A percentile compares a stretch with the other conserved stretches of the same genome.
phyloP scores from a whole-genome alignment of 2,329 filamentous ascomycete species.

The Xylariaceae sp. region DNA sequence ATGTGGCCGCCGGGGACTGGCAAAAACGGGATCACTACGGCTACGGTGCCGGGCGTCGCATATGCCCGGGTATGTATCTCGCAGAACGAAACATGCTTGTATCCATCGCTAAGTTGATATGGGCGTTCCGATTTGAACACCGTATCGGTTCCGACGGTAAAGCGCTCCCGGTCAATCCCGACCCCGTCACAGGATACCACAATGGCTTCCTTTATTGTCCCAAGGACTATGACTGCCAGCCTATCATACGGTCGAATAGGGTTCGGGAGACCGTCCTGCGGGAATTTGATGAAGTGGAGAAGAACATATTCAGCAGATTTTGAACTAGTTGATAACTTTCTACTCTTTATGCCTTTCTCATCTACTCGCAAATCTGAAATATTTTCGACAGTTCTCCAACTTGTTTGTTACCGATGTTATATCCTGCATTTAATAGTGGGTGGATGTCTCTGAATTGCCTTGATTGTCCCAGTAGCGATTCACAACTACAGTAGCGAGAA shows the following conservation, averaged over 20 bases:
- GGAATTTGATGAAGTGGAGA: conserved; percentile 19
- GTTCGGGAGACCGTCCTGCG: conserved; percentile 15
- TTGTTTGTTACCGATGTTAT: too few species aligned
- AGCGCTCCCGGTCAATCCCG: conserved; percentile 15
- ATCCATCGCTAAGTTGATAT: conserved; percentile 43
- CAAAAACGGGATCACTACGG: conserved; percentile 38
- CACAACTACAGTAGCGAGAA: too few species aligned
- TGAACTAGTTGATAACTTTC: conserved; percentile 44
- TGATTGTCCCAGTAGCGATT: too few species aligned
- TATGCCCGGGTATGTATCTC: conserved; percentile 55
- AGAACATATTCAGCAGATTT: conserved; percentile 61
- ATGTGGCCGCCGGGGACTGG: conserved; percentile 29
- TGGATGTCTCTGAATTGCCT: too few species aligned
- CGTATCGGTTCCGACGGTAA: conserved; percentile 10
- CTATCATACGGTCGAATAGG: conserved; percentile 14
- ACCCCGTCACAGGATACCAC: conserved; percentile 26
- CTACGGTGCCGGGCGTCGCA: conserved; percentile 41
- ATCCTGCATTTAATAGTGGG: too few species aligned
- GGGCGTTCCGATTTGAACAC: conserved; percentile 45
- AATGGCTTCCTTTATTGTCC: conserved; percentile 22
- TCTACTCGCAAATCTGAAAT: too few species aligned
- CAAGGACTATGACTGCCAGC: conserved; percentile 24
- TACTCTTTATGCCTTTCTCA: too few species aligned
- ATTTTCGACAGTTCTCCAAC: too few species aligned
- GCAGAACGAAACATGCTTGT: conserved; percentile 42